Base-by-base conservation (phyloP, 2,329 filamentous ascomycete genomes). In the Amauroascus niger region DNA sequence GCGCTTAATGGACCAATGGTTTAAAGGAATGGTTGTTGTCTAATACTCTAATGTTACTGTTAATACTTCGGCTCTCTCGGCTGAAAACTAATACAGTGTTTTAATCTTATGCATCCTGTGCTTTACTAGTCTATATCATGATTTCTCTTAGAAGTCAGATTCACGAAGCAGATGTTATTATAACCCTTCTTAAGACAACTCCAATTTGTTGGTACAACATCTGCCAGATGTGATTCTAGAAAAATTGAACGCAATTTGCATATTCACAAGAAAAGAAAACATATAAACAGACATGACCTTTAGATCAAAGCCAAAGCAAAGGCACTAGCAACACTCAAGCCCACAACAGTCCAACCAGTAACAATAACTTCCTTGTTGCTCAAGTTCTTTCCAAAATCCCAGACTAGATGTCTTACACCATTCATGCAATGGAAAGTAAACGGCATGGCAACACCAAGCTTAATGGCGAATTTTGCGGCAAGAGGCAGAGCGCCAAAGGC, bases 391-490 rank as follows among this genome's bases (percentile, higher is more conserved):
- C 81, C 82, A 37, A 78, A 69, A 74, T 88, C 84, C 84, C 84
- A 87, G 14, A 76, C 65, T 74, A 88, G 74, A 78, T 87, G 84
- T 65, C 84, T 79, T 18, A 87, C 33, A n/a, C 84, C 84, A 65
- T 86, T 87, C 63, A 83, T 73, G 57, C 66, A 70, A 69, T 88
- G 84, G 70, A 79, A 87, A 48, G 80, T 80, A 68, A 88, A 86
- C 2, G 82, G 83, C 59, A 81, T 69, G 14, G 82, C 81, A 40
- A 83, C 62, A 30, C 72, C 64, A 40, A 76, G 69, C 73, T 87
- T 88, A 20, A 81, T 64, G 16, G 67, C 61, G 20, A 83, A 62
- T 74, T 87, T 84, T 26, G 75, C 74, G 14, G 73, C 69, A 8
- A 80, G 57, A 1, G 83, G 82, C 68, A 82, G 78, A 41, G 78